Conservation (phyloP, 2,329 filamentous ascomycete species). For the Paraphoma chrysanthemicola region DNA sequence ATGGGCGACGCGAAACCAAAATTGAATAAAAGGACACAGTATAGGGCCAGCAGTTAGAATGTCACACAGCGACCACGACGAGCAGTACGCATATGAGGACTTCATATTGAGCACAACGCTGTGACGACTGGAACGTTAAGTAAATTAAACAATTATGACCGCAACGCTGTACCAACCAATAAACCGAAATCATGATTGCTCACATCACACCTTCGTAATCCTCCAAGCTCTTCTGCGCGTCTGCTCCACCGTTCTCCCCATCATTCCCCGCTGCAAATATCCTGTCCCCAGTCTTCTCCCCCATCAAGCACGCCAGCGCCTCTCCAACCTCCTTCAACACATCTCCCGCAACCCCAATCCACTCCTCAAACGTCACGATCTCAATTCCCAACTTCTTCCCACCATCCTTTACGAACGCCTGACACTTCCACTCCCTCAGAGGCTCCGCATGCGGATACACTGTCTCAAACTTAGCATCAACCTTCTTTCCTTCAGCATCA, state of each 20-base stretch:
- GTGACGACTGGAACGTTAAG: too few relatives aligned
- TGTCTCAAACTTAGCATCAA: conserved; percentile 58
- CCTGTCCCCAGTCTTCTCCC: conserved; percentile 20
- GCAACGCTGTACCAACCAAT: too few relatives aligned
- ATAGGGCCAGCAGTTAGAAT: too few relatives aligned
- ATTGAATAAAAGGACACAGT: too few relatives aligned
- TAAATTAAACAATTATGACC: too few relatives aligned
- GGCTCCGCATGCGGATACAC: conserved; percentile 58
- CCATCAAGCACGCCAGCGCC: conserved; percentile 31
- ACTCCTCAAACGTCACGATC: conserved; percentile 66
- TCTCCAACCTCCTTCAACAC: conserved; percentile 55
- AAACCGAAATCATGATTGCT: neutral
- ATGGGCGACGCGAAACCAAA: too few relatives aligned
- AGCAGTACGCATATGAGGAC: too few relatives aligned
- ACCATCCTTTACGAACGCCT: conserved; percentile 61
- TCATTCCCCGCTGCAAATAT: conserved; percentile 21
- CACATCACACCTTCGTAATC: conserved; percentile 33
- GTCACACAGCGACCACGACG: too few relatives aligned
- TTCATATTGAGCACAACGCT: too few relatives aligned
- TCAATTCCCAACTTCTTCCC: conserved; percentile 63
- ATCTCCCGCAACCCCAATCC: conserved; percentile 59
- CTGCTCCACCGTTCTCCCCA: neutral
- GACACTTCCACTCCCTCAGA: conserved; percentile 62
- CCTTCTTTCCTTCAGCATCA: conserved; percentile 30
- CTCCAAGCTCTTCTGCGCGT: conserved; percentile 11